Evolutionary conservation across 1,139 yeast species (phyloP), one percentile per base, ranked within the genome.

Genomic region (Debaryomycetaceae sp.): DNA sequence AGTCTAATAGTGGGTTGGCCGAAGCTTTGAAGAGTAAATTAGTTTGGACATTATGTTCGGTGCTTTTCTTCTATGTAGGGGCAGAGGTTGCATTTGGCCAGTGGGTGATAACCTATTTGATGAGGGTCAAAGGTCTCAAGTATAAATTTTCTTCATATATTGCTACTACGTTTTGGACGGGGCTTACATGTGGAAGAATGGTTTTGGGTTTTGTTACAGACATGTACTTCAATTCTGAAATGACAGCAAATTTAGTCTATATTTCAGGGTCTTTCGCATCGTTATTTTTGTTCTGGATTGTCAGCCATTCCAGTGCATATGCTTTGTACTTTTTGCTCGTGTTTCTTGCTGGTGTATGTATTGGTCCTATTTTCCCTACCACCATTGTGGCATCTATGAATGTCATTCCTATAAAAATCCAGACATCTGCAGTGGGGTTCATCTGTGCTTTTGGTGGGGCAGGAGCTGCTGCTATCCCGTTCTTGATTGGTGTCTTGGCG

Each of bases 321-420:
- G 44, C 50, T 30, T 9, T 70, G 34, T 61, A 71, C 39, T 61
- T 65, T 48, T 35, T 65, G 9, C 47, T 62, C 5, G 78, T 81
- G 1, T 79, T 82, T 36, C 33, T 75, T 8, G 67, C 81, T 33
- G 96, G 95, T 0, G 65, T 79, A 28, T 78, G 78, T 45, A 80
- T 84, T 24, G 96, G 96, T 0, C 96, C 96, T 1, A 67, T 86
- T 5, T 87, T 83, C 61, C 92, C 95, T 0, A 81, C 92, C 7
- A 78, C 86, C 0, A 79, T 85, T 40, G 78, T 85, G 9, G 73
- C 85, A 5, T 71, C 88, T 5, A 61, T 85, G 38, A 78, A 80
- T 37, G 65, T 80, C 2, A 59, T 87, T 34, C 95, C 95, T 0
- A 62, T 67, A 18, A 71, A 72, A 36, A 63, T 73, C 41, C 88